Evolutionary conservation across 2,329 filamentous ascomycete genomes (phyloP).

Genomic region (Clonostachys rosea): DNA sequence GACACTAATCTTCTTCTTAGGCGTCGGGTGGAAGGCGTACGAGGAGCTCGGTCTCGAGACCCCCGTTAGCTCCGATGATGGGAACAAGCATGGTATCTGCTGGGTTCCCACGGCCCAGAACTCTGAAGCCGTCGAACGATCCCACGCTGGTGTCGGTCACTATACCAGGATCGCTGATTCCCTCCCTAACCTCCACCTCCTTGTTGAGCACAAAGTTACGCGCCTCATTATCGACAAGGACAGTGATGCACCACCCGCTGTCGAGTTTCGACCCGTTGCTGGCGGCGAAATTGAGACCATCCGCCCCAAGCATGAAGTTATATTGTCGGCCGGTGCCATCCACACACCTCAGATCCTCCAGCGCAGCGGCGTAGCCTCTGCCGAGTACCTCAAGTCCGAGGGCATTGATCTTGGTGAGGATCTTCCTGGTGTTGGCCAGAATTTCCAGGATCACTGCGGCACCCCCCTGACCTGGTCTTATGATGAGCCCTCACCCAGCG

Average conservation of each 20-base stretch:
- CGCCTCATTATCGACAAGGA: conserved; percentile 11
- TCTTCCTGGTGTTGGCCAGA: conserved; percentile 52
- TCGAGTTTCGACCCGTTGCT: conserved; percentile 12
- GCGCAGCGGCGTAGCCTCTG: conserved; percentile 42
- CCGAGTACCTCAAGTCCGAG: conserved; percentile 31
- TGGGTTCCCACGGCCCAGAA: conserved; percentile 20
- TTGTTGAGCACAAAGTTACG: conserved; percentile 19
- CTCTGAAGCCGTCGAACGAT: conserved; percentile 15
- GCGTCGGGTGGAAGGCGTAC: conserved; percentile 9
- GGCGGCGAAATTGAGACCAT: conserved; percentile 9
- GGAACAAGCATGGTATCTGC: conserved; percentile 22
- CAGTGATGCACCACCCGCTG: conserved; percentile 4
- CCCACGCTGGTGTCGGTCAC: conserved; percentile 20
- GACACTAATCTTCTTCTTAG: neutral
- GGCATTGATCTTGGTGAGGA: conserved; percentile 38
- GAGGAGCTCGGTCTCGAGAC: conserved; percentile 15
- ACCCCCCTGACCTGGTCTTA: conserved; percentile 7
- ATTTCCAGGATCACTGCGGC: conserved; percentile 52
- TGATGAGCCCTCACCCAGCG: conserved; percentile 10
- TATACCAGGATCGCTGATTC: conserved; percentile 14
- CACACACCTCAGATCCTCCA: conserved; percentile 47
- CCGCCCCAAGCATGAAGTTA: conserved; percentile 33
- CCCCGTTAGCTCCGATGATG: conserved; percentile 15
- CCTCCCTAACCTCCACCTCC: conserved; percentile 14
- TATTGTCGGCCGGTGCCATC: conserved; percentile 42